Evolutionary conservation across 495 filamentous ascomycete species (phyloP), one percentile per base, ranked within the genome.

Genomic region (Penicillium fimorum): DNA sequence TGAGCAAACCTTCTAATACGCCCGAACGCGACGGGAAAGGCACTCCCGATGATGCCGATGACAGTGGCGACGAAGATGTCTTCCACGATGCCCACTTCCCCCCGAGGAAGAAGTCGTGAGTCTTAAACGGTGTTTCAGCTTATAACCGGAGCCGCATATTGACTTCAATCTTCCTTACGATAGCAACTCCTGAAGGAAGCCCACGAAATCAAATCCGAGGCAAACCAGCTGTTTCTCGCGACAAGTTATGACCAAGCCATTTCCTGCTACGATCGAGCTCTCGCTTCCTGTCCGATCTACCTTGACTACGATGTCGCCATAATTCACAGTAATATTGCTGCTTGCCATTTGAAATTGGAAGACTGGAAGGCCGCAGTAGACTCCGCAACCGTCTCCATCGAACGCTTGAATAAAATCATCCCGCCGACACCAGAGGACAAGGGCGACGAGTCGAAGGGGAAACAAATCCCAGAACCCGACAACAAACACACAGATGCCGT

Each of bases 241-340:
- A 81, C 81, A 18, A 83, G 82, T 53, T 96, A 89, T 74, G 83
- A 87, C 60, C 85, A 88, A 62, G 94, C 94, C n/a, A 89, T 97
- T 61, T 85, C 87, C 68, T 86, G 82, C 64, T 98, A 98, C 75
- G 88, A 92, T 63, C 83, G 89, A 55, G 94, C 94, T 22, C 78
- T 96, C 2, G 79, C 86, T 30, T 80, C 85, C 18, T 94, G 89
- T 57, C 94, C 94, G 2, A 88, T 83, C 60, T 96, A 96, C 66
- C 84, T 97, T 33, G 88, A 94, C 59, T 94, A 89, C 75, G 91
- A 96, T 65, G 77, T 93, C 62, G 91, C 94, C 20, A 89, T 96
- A 11, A 79, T 97, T 12, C 85, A 84, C 32, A 88, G 85, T 71
- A 97, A 97, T 74, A 84, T 96, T 56, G 80, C 93, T 4, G 94